A percentile compares a stretch with the other conserved stretches of the same genome.
Conservation (phyloP, 257 asterid genomes). For the Ocimum tenuiflorum region DNA sequence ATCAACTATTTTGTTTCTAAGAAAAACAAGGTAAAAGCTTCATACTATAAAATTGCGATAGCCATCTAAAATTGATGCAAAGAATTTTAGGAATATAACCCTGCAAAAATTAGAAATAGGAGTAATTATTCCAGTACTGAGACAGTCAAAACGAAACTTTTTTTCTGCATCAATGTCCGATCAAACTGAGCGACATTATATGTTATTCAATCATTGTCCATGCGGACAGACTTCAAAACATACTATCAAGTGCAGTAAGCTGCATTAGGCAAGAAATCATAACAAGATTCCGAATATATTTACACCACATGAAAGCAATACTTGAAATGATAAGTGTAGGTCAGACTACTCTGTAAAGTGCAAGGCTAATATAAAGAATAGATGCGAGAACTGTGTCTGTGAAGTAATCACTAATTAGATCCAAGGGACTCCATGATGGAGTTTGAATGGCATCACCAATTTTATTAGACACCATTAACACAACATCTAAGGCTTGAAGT, state of each 20-base stretch:
- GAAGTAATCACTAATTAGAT: not conserved
- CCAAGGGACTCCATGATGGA: conserved; percentile 4
- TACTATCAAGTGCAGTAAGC: not conserved
- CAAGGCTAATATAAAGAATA: conserved; percentile 5
- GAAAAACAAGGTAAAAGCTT: conserved; percentile 33
- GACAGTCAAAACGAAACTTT: not conserved
- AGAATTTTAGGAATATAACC: conserved; percentile 77
- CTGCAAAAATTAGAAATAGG: conserved; percentile 46
- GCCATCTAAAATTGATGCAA: conserved; percentile 92
- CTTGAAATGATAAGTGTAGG: conserved; percentile 1
- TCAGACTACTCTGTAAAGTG: not conserved
- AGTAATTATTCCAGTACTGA: conserved; percentile 6
- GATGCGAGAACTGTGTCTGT: not conserved
- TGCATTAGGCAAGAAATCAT: not conserved
- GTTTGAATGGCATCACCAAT: not conserved
- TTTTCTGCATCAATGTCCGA: conserved; percentile 18
- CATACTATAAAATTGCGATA: conserved; percentile 93
- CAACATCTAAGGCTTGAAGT: not conserved
- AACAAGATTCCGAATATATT: not conserved
- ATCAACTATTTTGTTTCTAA: conserved; percentile 14
- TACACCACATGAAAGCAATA: not conserved
- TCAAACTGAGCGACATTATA: not conserved
- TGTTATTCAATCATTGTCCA: not conserved
- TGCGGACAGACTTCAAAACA: not conserved
- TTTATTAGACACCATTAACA: not conserved